A percentile compares a stretch with the other conserved stretches of the same genome.
Conservation (phyloP, 2,329 filamentous ascomycete species). For the Cyphellophora europaea region DNA sequence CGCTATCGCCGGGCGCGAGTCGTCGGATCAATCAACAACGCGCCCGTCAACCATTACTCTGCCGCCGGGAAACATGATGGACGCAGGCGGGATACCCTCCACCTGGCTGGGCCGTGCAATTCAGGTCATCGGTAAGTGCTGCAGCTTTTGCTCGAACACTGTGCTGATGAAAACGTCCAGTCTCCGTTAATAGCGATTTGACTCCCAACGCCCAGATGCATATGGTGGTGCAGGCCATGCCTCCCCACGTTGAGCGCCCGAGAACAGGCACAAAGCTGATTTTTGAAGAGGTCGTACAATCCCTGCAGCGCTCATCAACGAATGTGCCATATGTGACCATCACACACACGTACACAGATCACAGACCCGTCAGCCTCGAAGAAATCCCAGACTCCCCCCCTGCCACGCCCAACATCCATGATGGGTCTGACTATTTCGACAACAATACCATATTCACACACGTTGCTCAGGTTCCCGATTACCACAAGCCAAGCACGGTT, state of each 20-base stretch:
- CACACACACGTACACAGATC: constrained; percentile 51
- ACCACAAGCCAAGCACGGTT: constrained; percentile 44
- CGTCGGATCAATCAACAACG: no score
- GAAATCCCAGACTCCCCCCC: constrained; percentile 56
- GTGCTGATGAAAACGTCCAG: no score
- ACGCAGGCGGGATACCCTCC: neutral
- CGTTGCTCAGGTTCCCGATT: constrained; percentile 50
- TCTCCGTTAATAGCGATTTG: no score
- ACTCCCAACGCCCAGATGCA: no score
- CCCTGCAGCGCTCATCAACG: constrained; percentile 42
- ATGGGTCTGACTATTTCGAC: constrained; percentile 52
- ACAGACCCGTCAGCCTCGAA: constrained; percentile 43
- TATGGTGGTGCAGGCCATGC: neutral
- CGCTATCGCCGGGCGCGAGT: no score
- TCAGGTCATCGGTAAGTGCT: neutral
- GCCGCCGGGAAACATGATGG: neutral
- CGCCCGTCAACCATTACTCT: neutral
- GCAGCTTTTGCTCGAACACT: no score
- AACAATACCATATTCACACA: constrained; percentile 48
- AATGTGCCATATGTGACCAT: constrained; percentile 52
- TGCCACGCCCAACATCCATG: constrained; percentile 41
- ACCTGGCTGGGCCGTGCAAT: neutral
- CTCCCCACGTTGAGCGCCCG: constrained; percentile 38
- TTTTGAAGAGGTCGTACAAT: constrained; percentile 45
- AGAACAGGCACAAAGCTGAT: constrained; percentile 28